Evolutionary conservation across 495 filamentous ascomycete genomes (phyloP).

Genomic region (Apodospora peruviana): DNA sequence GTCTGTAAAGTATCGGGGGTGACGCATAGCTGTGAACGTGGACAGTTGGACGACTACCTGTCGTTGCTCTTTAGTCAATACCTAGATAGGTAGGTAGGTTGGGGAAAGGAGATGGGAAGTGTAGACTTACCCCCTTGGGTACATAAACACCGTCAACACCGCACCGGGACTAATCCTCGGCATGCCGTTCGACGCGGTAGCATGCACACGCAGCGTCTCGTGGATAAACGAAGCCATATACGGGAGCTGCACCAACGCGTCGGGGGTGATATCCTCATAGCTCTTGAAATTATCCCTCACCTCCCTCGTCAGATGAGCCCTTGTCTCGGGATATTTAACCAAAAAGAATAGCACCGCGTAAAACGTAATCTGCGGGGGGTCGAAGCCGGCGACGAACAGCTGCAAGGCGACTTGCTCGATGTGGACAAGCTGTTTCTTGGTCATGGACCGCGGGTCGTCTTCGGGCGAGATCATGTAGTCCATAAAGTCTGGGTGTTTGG

Average conservation of each 20-base stretch:
- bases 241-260: constrained; percentile 1
- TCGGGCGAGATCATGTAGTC: constrained; percentile 16
- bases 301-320: constrained; percentile 5
- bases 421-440: constrained; percentile 14
- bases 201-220: constrained; percentile 15
- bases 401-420: constrained; percentile 15
- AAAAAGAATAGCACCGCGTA: constrained; percentile 11
- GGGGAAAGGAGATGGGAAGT: neutral
- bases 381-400: constrained; percentile 19
- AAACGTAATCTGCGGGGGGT: constrained; percentile 12
- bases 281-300: constrained; percentile 14
- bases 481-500: constrained; percentile 17
- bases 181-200: constrained; percentile 5
- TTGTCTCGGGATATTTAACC: constrained; percentile 9
- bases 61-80: neutral
- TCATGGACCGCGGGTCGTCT: constrained; percentile 10
- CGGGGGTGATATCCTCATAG: constrained; percentile 16
- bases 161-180: constrained; percentile 17
- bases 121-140: constrained; percentile 17
- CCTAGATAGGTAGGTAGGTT: neutral
- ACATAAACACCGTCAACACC: constrained; percentile 19
- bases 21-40: neutral
- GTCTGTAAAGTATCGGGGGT: constrained; percentile 14
- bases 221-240: constrained; percentile 15
- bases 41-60: constrained; percentile 1